phyloP scores from a whole-genome alignment of 371 early-diverging fungal genomes.

The Rhizomucor miehei region DNA sequence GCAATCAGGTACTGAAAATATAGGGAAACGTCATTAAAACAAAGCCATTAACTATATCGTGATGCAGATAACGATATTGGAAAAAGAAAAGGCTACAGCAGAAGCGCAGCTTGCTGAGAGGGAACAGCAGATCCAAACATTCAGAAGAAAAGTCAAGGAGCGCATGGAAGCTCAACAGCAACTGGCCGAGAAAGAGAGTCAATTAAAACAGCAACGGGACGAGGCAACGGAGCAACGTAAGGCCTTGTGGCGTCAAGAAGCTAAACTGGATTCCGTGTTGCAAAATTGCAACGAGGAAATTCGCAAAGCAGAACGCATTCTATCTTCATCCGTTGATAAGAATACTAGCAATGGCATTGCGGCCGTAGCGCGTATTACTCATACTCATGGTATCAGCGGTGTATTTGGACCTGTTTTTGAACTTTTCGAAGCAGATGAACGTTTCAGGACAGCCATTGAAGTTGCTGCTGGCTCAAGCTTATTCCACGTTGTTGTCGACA shows the following conservation, averaged over 20 bases:
- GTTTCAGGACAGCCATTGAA: conserved; percentile 87
- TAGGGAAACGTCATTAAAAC: background rate
- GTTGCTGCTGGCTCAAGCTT: conserved; percentile 87
- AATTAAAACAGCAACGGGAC: conserved; percentile 47
- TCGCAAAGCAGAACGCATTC: conserved; percentile 67
- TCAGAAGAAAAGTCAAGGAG: conserved; percentile 40
- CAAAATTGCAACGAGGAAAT: conserved; percentile 73
- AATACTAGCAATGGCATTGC: conserved; percentile 74
- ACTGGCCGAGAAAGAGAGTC: conserved; percentile 24
- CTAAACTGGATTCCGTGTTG: conserved; percentile 65
- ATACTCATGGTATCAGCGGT: conserved; percentile 62
- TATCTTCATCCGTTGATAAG: conserved; percentile 79
- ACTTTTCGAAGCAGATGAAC: conserved; percentile 85
- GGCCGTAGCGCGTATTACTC: conserved; percentile 66
- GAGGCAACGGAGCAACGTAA: conserved; percentile 74
- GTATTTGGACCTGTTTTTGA: conserved; percentile 93
- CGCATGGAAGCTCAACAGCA: conserved; percentile 33
- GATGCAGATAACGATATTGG: conserved; percentile 21
- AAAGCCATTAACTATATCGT: background rate
- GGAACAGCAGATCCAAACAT: conserved; percentile 29
- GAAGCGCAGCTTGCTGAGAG: conserved; percentile 20
- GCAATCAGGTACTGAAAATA: conserved; percentile 34
- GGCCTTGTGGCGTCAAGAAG: conserved; percentile 91
- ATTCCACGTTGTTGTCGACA: conserved; percentile 97
- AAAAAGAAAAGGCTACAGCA: conserved; percentile 21